Conservation (phyloP, 768 basidiomycete genomes). For the Leucocoprinus sp. region DNA sequence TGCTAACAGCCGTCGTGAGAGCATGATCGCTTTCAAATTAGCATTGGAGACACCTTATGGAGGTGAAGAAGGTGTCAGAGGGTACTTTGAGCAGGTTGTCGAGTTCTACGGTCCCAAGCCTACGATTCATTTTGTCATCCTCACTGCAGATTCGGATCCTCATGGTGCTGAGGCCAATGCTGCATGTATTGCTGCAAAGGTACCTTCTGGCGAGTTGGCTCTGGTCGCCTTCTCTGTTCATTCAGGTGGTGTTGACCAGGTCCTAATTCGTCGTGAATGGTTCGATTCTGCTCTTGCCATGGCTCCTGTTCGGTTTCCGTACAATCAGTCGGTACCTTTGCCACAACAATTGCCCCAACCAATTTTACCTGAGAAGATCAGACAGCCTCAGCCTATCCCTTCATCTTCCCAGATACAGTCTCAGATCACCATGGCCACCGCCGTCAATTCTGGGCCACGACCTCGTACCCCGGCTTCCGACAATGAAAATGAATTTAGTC, state of each 20-base stretch:
- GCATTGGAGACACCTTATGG: slow-evolving; percentile 56
- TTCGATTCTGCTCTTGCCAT: slow-evolving; percentile 58
- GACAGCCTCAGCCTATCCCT: slow-evolving; percentile 14
- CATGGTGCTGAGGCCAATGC: slow-evolving; percentile 77
- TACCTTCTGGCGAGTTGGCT: slow-evolving; percentile 67
- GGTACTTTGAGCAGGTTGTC: slow-evolving; percentile 72
- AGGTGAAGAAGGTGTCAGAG: slow-evolving; percentile 55
- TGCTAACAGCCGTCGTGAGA: slow-evolving; percentile 78
- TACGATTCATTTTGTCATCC: slow-evolving; percentile 83
- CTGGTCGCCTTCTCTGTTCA: slow-evolving; percentile 87
- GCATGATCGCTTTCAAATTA: slow-evolving; percentile 74
- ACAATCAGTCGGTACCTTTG: slow-evolving; percentile 22
- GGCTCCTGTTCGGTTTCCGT: slow-evolving; percentile 56
- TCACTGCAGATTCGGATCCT: slow-evolving; percentile 78
- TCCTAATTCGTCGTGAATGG: slow-evolving; percentile 82
- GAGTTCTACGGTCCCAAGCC: slow-evolving; percentile 81
- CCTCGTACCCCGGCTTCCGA: slow-evolving; percentile 67
- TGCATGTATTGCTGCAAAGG: slow-evolving; percentile 76
- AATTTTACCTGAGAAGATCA: slow-evolving; percentile 14
- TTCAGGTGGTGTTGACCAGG: slow-evolving; percentile 81
- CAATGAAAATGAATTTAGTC: slow-evolving; percentile 59
- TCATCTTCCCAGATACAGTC: slow-evolving; percentile 18
- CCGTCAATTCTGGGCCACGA: slow-evolving; percentile 25
- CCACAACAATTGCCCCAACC: slow-evolving; percentile 19
- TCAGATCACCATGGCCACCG: slow-evolving; percentile 17